Evolutionary conservation across 2,329 filamentous ascomycete species (phyloP), one percentile per base, ranked within the genome.

Genomic region (Trichoderma sp.): DNA sequence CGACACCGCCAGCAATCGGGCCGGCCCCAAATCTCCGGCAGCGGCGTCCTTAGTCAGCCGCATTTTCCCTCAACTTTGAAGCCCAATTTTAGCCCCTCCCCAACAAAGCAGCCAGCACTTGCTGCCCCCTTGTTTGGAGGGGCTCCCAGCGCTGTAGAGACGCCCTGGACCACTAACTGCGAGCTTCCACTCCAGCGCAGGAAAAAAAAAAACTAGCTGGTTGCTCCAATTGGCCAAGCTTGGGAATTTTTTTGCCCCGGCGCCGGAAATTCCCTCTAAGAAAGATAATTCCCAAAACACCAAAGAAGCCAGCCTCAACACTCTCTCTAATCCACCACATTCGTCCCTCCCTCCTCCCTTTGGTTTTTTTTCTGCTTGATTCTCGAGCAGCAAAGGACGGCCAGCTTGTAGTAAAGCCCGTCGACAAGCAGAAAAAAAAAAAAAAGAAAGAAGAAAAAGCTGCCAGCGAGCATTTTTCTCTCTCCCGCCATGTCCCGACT

Each of bases 401-500:
- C 65, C 52, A 60, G 69, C 70, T 70, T 69, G 63, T 60, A 43
- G 21, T 35, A 31, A 14, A 47, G 55, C 69, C 64, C 69, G 73
- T 71, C 71, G 74, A 77, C 70, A 49, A 49, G 40, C 19, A 49
- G 47, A 21, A 24, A 21, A 49, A 49, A 10, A 10, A 24, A 24
- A 49, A 49, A 21, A 1, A 21, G 13, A 27, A 27, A 49, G n/a
- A 4, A 21, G 11, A 49, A 49, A 21, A 1, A 21, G 13, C n/a
- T 43, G 40, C 4, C 47, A 11, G 2, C 33, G 33, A 8, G 47
- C 49, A 24, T 21, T 27, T 24, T 29, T n/a, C 19, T n/a, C 19
- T 55, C 47, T 40, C 53, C 63, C 63, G 63, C 55, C 76, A 85
- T 86, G 84, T 85, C 84, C 76, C 83, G 84, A 76, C 81, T 84